Base-by-base conservation (phyloP, 345 rosid species). In the Abelmoschus esculentus region DNA sequence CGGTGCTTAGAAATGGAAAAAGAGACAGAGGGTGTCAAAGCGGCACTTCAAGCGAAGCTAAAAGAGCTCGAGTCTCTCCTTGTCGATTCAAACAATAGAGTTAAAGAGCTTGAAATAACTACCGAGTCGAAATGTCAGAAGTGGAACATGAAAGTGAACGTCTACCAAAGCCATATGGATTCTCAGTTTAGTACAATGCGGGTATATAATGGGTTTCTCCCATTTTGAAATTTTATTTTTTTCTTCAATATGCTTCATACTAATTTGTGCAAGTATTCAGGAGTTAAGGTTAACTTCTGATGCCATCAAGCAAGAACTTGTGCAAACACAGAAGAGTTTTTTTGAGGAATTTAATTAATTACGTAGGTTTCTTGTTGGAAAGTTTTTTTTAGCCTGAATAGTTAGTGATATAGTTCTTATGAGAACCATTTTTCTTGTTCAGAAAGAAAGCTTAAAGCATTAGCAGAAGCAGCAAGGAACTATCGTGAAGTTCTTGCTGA, bases 401-500 rank as follows among this genome's bases (percentile, higher is more conserved):
- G 10, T 19, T 29, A 40, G 50, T 46, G 0, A 10, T 50, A n/a
- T 4, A 72, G 32, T 55, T 67, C 62, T 76, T 18, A 62, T 31
- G 34, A 32, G 26, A 57, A 49, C 66, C 52, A 0, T 52, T 63
- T 46, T 70, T 44, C 63, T 56, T 57, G 22, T 70, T 74, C 82
- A 93, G 99, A 91, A 59, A 38, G 53, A 29, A 87, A 82, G 84
- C 67, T 95, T 15, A 74, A 73, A 77, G 80, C 80, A 80, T 73
- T 90, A 66, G 69, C 83, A 53, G 79, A 79, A 56, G 91, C 92
- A 29, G 93, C 93, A 5, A 87, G 81, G 78, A 86, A 86, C 78
- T 90, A 89, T 70, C 84, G 87, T 66, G 70, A 72, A 19, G 91
- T 91, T 75, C 87, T 95, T 55, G 82, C 90, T 38, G 99, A 95